Base-by-base conservation (phyloP, 1,139 yeast species). In the Eremothecium coryli region DNA sequence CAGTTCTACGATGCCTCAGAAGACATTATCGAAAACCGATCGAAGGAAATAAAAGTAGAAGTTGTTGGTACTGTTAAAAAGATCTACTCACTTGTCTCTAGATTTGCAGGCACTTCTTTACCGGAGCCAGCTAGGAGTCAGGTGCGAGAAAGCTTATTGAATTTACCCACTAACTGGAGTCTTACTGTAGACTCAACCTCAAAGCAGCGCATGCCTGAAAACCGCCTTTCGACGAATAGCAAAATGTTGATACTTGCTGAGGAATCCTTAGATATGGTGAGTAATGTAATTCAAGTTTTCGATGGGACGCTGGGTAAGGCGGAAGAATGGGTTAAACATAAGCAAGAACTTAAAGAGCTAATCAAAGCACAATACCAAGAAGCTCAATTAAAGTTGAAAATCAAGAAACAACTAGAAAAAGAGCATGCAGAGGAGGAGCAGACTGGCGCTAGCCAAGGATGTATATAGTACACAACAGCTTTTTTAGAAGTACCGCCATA, bases 61-160 rank as follows among this genome's bases (percentile, higher is more conserved):
- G 84, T 90, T 26, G 78, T 88, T 6, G 71, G 82, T 4, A 90
- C 96, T 0, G 88, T 90, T 17, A 82, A 85, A 56, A 88, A 86
- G 54, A 85, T 88, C 34, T 86, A 88, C 27, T 75, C 77, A 28
- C 74, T 90, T 26, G 81, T 90, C 10, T 82, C 96, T 4, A 82
- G 82, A 45, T 85, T 85, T 49, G 82, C 84, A 0, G 84, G 85
- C 0, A 71, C 68, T 39, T 72, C 84, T 3, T 56, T 79, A 25
- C 82, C 86, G 3, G 85, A 82, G 51, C 94, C 95, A 1, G 93
- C 95, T 4, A 72, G 94, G 43, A 66, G 81, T 1, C 79, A 82
- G 32, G 93, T 90, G 13, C 71, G 96, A 29, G 84, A 79, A 44
- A 79, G 82, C 25, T 70, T 90, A 15, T 64, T 90, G 33, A 71